Evolutionary conservation across 2,329 filamentous ascomycete genomes (phyloP).

Genomic region (Coleophoma cylindrospora): DNA sequence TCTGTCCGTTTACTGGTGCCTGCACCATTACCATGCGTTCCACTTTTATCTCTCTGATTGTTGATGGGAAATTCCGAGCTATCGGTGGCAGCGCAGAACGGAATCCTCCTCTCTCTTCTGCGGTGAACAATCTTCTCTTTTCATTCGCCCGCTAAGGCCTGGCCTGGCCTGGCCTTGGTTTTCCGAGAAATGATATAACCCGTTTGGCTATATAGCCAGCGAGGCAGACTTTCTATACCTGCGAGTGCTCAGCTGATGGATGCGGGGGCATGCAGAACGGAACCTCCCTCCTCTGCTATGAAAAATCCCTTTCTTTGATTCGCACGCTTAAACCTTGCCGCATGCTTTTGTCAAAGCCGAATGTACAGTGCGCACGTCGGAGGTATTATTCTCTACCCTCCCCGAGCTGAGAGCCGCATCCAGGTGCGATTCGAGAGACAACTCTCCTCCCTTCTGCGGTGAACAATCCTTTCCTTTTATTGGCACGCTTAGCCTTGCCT

Average conservation of each 20-base stretch:
- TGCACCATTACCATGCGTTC: not conserved
- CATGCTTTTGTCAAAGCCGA: too few relatives aligned
- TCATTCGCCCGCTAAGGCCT: not conserved
- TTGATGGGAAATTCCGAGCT: not conserved
- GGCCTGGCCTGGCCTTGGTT: too few relatives aligned
- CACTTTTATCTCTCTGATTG: not conserved
- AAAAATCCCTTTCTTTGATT: too few relatives aligned
- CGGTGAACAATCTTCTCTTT: not conserved
- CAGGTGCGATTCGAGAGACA: not conserved
- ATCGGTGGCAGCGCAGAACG: not conserved
- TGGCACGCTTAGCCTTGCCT: not conserved
- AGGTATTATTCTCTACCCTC: too few relatives aligned
- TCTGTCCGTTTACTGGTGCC: not conserved
- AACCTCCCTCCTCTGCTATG: too few relatives aligned
- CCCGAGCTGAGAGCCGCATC: too few relatives aligned
- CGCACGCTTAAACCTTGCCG: too few relatives aligned
- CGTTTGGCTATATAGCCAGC: too few relatives aligned
- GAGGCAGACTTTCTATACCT: too few relatives aligned
- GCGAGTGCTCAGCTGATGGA: not conserved
- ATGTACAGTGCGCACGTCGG: too few relatives aligned
- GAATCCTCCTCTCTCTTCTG: not conserved
- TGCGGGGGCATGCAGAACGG: too few relatives aligned
- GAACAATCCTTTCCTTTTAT: not conserved
- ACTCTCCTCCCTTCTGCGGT: not conserved
- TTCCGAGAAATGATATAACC: too few relatives aligned